Conservation (phyloP, 2,329 filamentous ascomycete genomes). For the Exophiala sp. region DNA sequence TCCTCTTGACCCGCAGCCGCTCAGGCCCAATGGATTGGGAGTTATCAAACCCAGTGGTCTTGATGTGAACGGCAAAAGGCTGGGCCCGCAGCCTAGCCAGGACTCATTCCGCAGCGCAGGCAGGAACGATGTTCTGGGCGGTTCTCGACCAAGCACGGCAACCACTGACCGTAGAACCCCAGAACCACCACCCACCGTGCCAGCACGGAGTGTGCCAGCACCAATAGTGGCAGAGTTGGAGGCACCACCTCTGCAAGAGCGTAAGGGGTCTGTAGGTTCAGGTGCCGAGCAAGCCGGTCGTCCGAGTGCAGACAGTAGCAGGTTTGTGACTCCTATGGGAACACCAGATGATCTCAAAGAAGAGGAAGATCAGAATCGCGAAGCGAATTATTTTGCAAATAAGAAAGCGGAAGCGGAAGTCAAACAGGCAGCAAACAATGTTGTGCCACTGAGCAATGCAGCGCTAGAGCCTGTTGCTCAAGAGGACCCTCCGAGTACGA, state of each 20-base stretch:
- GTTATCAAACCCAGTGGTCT: constrained; percentile 1
- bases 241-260: constrained; percentile 13
- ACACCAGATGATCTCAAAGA: constrained; percentile 36
- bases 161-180: constrained; percentile 13
- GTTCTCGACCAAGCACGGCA: constrained; percentile 19
- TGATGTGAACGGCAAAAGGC: constrained; percentile 11
- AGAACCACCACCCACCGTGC: constrained; percentile 12
- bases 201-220: constrained; percentile 12
- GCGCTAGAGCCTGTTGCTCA: constrained; percentile 1
- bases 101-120: constrained; percentile 9
- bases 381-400: constrained; percentile 12
- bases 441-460: constrained; percentile 5
- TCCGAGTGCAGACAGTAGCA: constrained; percentile 32
- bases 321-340: constrained; percentile 35
- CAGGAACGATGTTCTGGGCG: constrained; percentile 4
- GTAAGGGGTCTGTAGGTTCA: constrained; percentile 15
- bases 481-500: constrained; percentile 6
- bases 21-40: constrained; percentile 14
- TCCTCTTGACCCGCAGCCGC: constrained; percentile 12
- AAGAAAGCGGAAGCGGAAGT: constrained; percentile 6
- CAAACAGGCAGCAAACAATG: constrained; percentile 2
- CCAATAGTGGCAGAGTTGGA: neutral
- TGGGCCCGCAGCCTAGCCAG: constrained; percentile 9
- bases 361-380: constrained; percentile 17
- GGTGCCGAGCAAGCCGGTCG: constrained; percentile 30